Conservation (phyloP, 2,329 filamentous ascomycete genomes). For the Xenoacremonium recifei region DNA sequence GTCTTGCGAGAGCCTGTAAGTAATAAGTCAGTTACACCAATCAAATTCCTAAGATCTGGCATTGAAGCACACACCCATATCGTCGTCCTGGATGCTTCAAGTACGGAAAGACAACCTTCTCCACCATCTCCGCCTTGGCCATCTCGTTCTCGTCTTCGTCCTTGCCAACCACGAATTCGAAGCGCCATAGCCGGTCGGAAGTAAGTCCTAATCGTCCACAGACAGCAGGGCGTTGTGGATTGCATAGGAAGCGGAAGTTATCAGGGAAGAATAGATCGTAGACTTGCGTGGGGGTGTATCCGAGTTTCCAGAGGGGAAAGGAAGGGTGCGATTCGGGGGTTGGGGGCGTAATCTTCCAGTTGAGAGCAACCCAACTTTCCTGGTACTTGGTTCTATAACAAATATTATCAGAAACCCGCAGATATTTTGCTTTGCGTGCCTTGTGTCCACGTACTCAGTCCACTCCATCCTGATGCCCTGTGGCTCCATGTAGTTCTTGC, state of each 20-base stretch:
- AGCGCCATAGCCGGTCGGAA: conserved; percentile 40
- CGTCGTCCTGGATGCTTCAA: conserved; percentile 8
- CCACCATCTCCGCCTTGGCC: conserved; percentile 3
- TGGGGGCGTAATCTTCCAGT: conserved; percentile 41
- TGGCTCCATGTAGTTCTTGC: conserved; percentile 44
- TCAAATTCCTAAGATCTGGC: too few relatives aligned
- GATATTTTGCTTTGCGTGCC: too few relatives aligned
- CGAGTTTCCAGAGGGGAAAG: conserved; percentile 46
- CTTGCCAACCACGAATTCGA: conserved; percentile 32
- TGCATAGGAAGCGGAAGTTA: conserved; percentile 41
- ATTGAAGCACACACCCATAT: neutral
- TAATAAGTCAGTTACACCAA: too few relatives aligned
- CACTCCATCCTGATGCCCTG: conserved; percentile 29
- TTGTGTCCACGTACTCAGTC: too few relatives aligned
- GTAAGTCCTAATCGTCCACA: conserved; percentile 41
- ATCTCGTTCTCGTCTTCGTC: conserved; percentile 24
- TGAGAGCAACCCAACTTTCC: conserved; percentile 48
- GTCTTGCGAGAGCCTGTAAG: too few relatives aligned
- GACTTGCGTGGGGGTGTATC: conserved; percentile 43
- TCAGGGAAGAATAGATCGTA: conserved; percentile 47
- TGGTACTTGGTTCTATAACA: conserved; percentile 14
- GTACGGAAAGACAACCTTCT: conserved; percentile 29
- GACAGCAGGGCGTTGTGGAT: conserved; percentile 41
- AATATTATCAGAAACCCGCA: too few relatives aligned
- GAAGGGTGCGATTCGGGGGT: conserved; percentile 45